These are phyloP conservation scores for Zygosaccharomyces bisporus DNA, from an alignment of 805 yeast genomes.

Conservation along the genomic window DNA sequence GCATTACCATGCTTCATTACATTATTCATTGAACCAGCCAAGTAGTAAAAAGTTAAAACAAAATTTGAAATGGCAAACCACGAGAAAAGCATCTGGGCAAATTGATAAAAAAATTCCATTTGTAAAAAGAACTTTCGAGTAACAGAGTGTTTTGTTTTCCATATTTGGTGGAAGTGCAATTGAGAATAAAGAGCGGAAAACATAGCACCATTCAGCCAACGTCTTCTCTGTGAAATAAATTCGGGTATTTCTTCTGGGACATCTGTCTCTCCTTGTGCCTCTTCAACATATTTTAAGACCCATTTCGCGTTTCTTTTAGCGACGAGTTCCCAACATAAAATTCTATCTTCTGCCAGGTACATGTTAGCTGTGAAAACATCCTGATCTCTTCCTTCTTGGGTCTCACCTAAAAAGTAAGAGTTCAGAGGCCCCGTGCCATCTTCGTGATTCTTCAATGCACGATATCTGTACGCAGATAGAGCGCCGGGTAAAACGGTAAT, in stretches of 20 bases:
- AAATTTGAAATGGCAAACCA: constrained; percentile 92
- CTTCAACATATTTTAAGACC: constrained; percentile 87
- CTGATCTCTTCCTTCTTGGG: constrained; percentile 50
- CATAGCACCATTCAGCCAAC: constrained; percentile 98
- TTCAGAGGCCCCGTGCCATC: constrained; percentile 91
- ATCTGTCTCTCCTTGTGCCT: constrained; percentile 94
- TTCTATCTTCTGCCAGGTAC: constrained; percentile 97
- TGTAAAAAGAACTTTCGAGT: constrained; percentile 79
- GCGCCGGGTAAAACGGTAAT: constrained; percentile 96
- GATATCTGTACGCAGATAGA: constrained; percentile 85
- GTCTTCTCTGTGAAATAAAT: constrained; percentile 90
- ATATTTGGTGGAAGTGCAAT: constrained; percentile 78
- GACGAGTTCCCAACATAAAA: constrained; percentile 92
- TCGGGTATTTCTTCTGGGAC: constrained; percentile 95
- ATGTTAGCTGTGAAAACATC: constrained; percentile 93
- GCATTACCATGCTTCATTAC: constrained; percentile 69
- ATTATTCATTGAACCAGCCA: constrained; percentile 74
- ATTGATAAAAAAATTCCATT: constrained; percentile 85
- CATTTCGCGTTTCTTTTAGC: constrained; percentile 80
- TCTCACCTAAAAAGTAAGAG: constrained; percentile 88
- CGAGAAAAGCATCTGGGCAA: constrained; percentile 72
- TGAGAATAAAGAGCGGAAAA: constrained; percentile 93
- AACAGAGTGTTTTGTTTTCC: constrained; percentile 82
- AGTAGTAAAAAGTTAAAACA: constrained; percentile 85
- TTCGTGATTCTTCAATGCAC: constrained; percentile 77